Conservation (phyloP, 2,329 filamentous ascomycete genomes). For the Neonectria coccinea region DNA sequence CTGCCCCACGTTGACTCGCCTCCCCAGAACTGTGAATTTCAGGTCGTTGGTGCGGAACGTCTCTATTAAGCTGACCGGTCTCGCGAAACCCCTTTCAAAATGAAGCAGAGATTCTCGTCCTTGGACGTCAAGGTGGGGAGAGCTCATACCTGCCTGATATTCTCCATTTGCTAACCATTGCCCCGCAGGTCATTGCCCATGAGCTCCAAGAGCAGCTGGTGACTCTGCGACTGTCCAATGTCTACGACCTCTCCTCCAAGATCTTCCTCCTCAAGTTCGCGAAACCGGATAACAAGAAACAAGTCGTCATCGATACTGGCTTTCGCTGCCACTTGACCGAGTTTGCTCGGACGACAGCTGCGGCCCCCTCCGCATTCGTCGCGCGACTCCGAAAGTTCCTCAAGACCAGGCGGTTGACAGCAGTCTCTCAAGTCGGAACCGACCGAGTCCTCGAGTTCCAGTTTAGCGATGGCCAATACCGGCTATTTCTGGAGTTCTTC, state of each 20-base stretch:
- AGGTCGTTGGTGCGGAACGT: slow-evolving; percentile 22
- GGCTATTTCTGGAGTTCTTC: slow-evolving; percentile 94
- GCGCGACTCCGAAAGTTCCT: slow-evolving; percentile 86
- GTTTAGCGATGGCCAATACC: slow-evolving; percentile 91
- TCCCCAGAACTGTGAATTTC: slow-evolving; percentile 10
- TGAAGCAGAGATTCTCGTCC: slow-evolving; percentile 87
- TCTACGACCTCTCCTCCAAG: slow-evolving; percentile 95
- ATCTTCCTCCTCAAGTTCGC: slow-evolving; percentile 97
- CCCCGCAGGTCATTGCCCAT: slow-evolving; percentile 84
- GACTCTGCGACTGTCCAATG: slow-evolving; percentile 86
- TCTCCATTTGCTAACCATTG: slow-evolving; percentile 29
- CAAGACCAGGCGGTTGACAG: slow-evolving; percentile 86
- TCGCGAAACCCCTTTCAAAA: slow-evolving; percentile 51
- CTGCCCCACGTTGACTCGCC: slow-evolving; percentile 34
- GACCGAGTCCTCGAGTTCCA: slow-evolving; percentile 92
- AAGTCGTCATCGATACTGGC: slow-evolving; percentile 92
- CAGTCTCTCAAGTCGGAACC: slow-evolving; percentile 86
- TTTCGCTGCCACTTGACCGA: slow-evolving; percentile 95
- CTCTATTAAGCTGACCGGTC: slow-evolving; percentile 12
- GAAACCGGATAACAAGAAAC: slow-evolving; percentile 88
- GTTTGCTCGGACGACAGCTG: slow-evolving; percentile 87
- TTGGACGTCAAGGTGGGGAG: slow-evolving; percentile 75
- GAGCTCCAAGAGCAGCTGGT: slow-evolving; percentile 85
- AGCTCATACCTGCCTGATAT: not conserved
- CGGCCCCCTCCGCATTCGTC: slow-evolving; percentile 87